phyloP scores from a whole-genome alignment of 257 asterid genomes.

The Solanum lycopersicoides region DNA sequence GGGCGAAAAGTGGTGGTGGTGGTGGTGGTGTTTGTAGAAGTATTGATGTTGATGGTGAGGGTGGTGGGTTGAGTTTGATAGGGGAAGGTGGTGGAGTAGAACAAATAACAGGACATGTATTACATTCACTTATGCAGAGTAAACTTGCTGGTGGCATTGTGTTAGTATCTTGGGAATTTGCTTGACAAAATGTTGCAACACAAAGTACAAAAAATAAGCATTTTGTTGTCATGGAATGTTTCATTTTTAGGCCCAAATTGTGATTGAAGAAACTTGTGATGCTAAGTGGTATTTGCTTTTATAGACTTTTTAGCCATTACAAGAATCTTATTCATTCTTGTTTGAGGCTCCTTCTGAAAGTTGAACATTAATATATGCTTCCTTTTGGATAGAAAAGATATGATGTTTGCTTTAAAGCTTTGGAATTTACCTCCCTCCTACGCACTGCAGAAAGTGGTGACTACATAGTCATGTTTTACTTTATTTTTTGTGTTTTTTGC shows the following conservation, averaged over 20 bases:
- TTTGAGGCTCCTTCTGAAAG: neutral
- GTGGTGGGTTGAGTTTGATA: conserved; percentile 1
- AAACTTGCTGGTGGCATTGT: conserved; percentile 17
- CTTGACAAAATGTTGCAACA: conserved; percentile 5
- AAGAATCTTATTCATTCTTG: neutral
- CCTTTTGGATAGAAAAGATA: neutral
- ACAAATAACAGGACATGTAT: conserved; percentile 64
- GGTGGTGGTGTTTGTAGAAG: conserved; percentile 12
- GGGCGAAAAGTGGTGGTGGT: conserved; percentile 10
- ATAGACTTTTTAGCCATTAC: neutral
- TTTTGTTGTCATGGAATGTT: conserved; percentile 7
- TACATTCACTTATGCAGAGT: conserved; percentile 66
- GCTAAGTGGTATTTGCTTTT: conserved; percentile 14
- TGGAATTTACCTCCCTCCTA: neutral
- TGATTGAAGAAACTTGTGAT: conserved; percentile 3
- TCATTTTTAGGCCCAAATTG: conserved; percentile 13
- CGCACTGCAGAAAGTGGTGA: neutral
- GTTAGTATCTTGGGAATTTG: conserved; percentile 12
- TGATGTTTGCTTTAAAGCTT: neutral
- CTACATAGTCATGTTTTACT: neutral
- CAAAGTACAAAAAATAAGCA: conserved; percentile 12
- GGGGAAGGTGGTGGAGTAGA: conserved; percentile 51
- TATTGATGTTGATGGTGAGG: conserved; percentile 3
- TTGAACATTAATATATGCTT: neutral
- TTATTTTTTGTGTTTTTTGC: no score